phyloP scores from a whole-genome alignment of 2,329 filamentous ascomycete genomes.

The Dactylellina leptospora region DNA sequence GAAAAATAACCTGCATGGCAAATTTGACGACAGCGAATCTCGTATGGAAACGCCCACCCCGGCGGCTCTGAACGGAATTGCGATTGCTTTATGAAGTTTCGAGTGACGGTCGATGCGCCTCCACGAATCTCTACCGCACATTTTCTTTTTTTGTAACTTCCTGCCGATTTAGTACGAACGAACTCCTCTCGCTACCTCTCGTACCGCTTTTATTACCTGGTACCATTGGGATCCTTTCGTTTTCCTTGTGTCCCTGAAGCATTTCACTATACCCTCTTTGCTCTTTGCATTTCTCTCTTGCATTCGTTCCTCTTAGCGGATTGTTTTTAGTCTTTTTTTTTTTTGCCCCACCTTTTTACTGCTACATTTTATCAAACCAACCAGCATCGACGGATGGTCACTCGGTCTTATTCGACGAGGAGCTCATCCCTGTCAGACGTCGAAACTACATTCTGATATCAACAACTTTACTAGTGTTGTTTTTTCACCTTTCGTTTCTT shows the following conservation, averaged over 20 bases:
- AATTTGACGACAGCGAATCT: conserved; percentile 32
- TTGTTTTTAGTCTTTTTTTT: conserved; percentile 10
- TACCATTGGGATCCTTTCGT: not conserved
- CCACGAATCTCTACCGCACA: not conserved
- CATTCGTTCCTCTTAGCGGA: conserved; percentile 43
- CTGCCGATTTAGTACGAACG: not conserved
- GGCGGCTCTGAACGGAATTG: conserved; percentile 38
- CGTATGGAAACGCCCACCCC: conserved; percentile 44
- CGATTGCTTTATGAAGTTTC: conserved; percentile 34
- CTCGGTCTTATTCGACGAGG: conserved; percentile 12
- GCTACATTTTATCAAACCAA: not conserved
- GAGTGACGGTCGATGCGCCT: not conserved
- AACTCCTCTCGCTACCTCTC: not conserved
- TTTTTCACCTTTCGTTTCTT: conserved; percentile 10
- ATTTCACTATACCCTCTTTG: conserved; percentile 37
- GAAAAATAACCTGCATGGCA: conserved; percentile 23
- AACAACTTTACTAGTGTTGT: conserved; percentile 1
- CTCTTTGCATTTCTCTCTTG: conserved; percentile 30
- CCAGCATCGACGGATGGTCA: conserved; percentile 22
- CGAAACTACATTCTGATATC: not conserved
- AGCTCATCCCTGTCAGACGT: conserved; percentile 43
- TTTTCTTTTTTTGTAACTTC: conserved; percentile 9
- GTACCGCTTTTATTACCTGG: not conserved
- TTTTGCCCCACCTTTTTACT: conserved; percentile 17
- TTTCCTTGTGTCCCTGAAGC: conserved; percentile 3